Conservation (phyloP, 495 filamentous ascomycete species). For the Penicillium odoratum region DNA sequence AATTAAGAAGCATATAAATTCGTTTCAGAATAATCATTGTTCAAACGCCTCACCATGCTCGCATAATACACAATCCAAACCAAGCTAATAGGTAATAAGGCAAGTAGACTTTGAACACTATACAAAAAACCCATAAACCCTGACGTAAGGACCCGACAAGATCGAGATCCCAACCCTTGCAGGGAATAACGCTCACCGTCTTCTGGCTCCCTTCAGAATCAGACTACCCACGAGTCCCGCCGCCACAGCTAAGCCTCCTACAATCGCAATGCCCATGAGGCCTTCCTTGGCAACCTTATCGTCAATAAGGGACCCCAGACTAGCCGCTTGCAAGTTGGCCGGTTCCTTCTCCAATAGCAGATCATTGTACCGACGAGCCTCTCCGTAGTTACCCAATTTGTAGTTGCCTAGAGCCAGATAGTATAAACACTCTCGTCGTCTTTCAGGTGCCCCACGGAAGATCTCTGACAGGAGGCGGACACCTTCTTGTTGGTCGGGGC, state of each 20-base stretch:
- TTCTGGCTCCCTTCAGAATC: slow-evolving; percentile 68
- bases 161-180: slow-evolving; percentile 25
- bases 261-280: slow-evolving; percentile 91
- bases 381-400: slow-evolving; percentile 95
- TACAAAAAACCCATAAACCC: slow-evolving; percentile 5
- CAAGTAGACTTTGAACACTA: slow-evolving; percentile 4
- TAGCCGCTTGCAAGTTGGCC: slow-evolving; percentile 82
- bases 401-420: slow-evolving; percentile 96
- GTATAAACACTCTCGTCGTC: slow-evolving; percentile 95
- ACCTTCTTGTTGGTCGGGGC: slow-evolving; percentile 89
- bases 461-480: slow-evolving; percentile 94
- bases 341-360: slow-evolving; percentile 85
- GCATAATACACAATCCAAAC: background rate
- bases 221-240: slow-evolving; percentile 91
- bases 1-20: background rate
- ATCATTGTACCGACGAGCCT: slow-evolving; percentile 93
- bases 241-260: slow-evolving; percentile 88
- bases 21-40: background rate
- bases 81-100: slow-evolving; percentile 4
- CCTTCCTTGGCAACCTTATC: slow-evolving; percentile 96
- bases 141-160: slow-evolving; percentile 7
- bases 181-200: slow-evolving; percentile 42
- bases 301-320: slow-evolving; percentile 82
- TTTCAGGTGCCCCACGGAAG: slow-evolving; percentile 87
- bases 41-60: slow-evolving; percentile 15